Conservation (phyloP, 2,329 filamentous ascomycete species). For the Xylariaceae sp. region DNA sequence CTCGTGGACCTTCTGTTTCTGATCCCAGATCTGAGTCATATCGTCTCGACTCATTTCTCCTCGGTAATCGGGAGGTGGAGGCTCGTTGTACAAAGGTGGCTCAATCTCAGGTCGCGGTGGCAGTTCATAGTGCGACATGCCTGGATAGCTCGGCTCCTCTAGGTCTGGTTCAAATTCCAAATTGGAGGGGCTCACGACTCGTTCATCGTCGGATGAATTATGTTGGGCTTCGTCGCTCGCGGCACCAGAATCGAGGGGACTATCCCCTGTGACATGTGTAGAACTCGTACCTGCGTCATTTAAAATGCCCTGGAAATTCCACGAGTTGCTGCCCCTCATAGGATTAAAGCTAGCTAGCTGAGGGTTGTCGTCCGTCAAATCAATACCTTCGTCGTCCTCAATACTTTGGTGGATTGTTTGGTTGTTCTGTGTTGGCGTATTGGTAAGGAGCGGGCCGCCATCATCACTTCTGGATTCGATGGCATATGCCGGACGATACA, state of each 20-base stretch:
- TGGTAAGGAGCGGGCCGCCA: constrained; percentile 24
- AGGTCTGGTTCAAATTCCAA: constrained; percentile 24
- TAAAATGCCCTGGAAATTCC: constrained; percentile 50
- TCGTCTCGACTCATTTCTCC: constrained; percentile 32
- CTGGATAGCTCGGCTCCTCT: constrained; percentile 30
- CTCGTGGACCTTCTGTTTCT: constrained; percentile 42
- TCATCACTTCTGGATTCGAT: constrained; percentile 24
- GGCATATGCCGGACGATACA: constrained; percentile 9
- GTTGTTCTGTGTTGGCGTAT: constrained; percentile 11
- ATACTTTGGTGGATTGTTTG: constrained; percentile 45
- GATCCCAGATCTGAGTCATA: constrained; percentile 40
- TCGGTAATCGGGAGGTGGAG: constrained; percentile 19
- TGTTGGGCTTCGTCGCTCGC: constrained; percentile 43
- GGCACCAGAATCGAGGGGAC: constrained; percentile 33
- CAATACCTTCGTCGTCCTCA: constrained; percentile 53
- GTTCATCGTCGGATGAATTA: constrained; percentile 41
- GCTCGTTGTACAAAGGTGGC: constrained; percentile 26
- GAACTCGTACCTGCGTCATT: constrained; percentile 37
- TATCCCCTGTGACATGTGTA: constrained; percentile 27
- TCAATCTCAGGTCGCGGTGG: constrained; percentile 25
- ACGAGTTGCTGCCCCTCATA: constrained; percentile 37
- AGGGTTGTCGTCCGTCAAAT: constrained; percentile 41
- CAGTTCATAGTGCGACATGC: constrained; percentile 35
- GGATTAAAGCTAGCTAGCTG: constrained; percentile 30
- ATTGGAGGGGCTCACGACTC: constrained; percentile 32